These are phyloP conservation scores for Fonsecaea pedrosoi DNA, from an alignment of 2,329 filamentous ascomycete species.

Conservation along the genomic window DNA sequence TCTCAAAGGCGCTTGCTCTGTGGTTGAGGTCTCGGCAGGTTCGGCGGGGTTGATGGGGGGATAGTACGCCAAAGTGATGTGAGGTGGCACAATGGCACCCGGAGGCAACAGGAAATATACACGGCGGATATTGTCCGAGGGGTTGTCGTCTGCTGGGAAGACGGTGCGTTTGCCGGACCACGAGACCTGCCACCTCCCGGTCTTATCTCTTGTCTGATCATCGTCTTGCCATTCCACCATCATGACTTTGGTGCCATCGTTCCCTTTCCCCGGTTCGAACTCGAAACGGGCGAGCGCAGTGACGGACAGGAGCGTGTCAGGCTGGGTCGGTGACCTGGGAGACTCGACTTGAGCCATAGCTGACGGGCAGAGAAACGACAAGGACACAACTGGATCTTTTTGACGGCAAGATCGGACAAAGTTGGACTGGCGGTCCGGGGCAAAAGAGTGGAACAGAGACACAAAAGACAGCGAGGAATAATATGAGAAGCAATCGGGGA, in stretches of 20 bases:
- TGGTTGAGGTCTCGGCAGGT: constrained; percentile 33
- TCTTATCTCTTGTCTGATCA: constrained; percentile 54
- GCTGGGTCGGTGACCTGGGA: constrained; percentile 33
- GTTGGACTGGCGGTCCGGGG: neutral
- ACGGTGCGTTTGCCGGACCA: constrained; percentile 82
- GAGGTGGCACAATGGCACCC: constrained; percentile 71
- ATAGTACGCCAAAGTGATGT: constrained; percentile 68
- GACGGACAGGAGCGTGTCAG: constrained; percentile 44
- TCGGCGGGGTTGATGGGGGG: constrained; percentile 56
- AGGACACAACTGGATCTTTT: neutral
- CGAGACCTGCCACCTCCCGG: constrained; percentile 74
- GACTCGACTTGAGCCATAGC: constrained; percentile 30
- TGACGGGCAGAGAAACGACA: constrained; percentile 6
- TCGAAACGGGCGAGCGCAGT: constrained; percentile 83
- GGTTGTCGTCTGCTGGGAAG: constrained; percentile 68
- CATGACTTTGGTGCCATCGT: constrained; percentile 86
- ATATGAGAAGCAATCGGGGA: neutral
- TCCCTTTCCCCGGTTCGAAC: constrained; percentile 76
- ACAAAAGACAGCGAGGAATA: neutral
- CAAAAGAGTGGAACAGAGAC: neutral
- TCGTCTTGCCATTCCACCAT: constrained; percentile 90
- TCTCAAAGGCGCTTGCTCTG: constrained; percentile 42
- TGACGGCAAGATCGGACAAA: neutral
- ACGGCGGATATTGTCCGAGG: constrained; percentile 62
- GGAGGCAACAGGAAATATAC: constrained; percentile 84